Base-by-base conservation (phyloP, 257 asterid species). In the Ehretia macrophylla region DNA sequence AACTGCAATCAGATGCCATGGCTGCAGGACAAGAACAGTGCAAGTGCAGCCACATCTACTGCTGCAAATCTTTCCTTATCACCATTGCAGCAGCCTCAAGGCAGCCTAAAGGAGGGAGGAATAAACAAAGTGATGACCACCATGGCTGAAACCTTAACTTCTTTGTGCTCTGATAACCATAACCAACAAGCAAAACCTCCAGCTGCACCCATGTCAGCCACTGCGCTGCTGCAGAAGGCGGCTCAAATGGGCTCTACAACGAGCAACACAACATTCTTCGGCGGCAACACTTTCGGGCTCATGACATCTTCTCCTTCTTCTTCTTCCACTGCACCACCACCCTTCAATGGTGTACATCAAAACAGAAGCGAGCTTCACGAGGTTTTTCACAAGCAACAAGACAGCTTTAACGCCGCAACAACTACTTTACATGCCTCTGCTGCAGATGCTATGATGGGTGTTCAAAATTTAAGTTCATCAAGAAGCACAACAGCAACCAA, bases 241-340 rank as follows among this genome's bases (percentile, higher is more conserved):
- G 91, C 98, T 14, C 96, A 87, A 55, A 87, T 91, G 80, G 98
- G 98, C 5, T 83, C 96, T 4, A 74, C 89, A 0, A 73, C 75
- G 23, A 83, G 91, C 77, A 69, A 56, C 17, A 78, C 90, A 0
- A 27, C 67, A 42, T 81, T 78, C 68, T 78, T 76, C 51, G 35
- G 80, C n/a, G 79, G 80, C 14, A 78, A 75, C 75, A 39, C 79
- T 16, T 51, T 83, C 8, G 95, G 96, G 57, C 18, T 42, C 0
- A 70, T 75, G 32, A 70, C 32, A 38, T 11, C 47, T 42, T 42
- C 47, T 42, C 16, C 47, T 2, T 66, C 89, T 1, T 69, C 89
- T 18, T 63, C 88, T 5, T 66, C 79, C 0, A 71, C 58, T 47
- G 14, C 68, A 0, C 68, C 58, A 3, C 32, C 72, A 8, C 77